phyloP scores from a whole-genome alignment of 208 protist genomes.

The Crithidia brevicula region DNA sequence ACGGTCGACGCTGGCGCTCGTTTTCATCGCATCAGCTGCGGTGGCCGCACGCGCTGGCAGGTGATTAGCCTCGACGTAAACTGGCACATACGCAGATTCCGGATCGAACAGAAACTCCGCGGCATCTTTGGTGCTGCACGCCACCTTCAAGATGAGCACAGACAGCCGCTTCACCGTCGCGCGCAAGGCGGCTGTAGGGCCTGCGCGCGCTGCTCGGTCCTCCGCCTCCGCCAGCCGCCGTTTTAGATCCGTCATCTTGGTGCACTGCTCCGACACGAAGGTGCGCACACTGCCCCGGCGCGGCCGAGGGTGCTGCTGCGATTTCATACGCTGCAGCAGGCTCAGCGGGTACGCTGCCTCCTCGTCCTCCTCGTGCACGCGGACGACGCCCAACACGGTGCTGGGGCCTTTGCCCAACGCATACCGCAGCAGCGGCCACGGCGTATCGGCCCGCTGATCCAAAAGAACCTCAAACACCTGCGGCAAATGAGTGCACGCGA shows the following conservation, averaged over 20 bases:
- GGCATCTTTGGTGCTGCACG: conserved; percentile 34
- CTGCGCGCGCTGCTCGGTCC: not conserved
- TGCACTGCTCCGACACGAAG: conserved; percentile 34
- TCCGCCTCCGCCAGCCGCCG: conserved; percentile 13
- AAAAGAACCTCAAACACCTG: conserved; percentile 37
- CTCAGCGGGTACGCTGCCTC: conserved; percentile 45
- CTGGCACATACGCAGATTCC: conserved; percentile 30
- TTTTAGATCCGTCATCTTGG: conserved; percentile 31
- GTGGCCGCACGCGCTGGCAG: not conserved
- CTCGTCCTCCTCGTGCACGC: conserved; percentile 45
- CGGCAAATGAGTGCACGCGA: conserved; percentile 25
- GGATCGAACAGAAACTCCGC: conserved; percentile 35
- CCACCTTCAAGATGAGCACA: conserved; percentile 32
- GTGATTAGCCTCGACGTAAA: conserved; percentile 26
- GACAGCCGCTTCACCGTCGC: conserved; percentile 35
- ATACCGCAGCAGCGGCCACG: conserved; percentile 50
- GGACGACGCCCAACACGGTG: conserved; percentile 31
- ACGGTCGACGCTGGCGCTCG: not conserved
- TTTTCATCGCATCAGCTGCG: not conserved
- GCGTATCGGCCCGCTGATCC: conserved; percentile 42
- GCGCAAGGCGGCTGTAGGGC: not conserved
- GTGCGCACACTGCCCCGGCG: conserved; percentile 34
- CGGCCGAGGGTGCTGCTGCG: conserved; percentile 34
- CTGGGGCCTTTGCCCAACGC: conserved; percentile 48
- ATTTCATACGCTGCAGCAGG: conserved; percentile 42